Conservation (phyloP, 1,284 basidiomycete species). For the Phenoliferia sp. region DNA sequence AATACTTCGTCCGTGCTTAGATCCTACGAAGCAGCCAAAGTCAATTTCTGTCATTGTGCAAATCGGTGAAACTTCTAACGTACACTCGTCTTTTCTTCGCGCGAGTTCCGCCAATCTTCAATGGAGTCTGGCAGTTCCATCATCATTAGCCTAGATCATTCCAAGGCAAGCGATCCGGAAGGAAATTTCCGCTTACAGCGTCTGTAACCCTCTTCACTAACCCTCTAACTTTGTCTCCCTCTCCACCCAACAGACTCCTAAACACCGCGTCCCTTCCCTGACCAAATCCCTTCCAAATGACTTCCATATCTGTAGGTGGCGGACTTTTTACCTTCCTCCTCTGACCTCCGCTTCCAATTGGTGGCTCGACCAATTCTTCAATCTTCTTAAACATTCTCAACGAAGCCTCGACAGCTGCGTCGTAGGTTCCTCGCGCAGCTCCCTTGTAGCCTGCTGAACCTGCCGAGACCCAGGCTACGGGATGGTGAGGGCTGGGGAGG, state of each 20-base stretch:
- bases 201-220: conserved; percentile 43
- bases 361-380: conserved; percentile 27
- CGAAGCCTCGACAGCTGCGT: conserved; percentile 47
- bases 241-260: conserved; percentile 40
- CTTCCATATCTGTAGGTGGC: conserved; percentile 39
- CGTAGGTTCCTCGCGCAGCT: conserved; percentile 43
- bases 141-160: neutral
- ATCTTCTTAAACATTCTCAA: conserved; percentile 22
- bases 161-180: too few relatives aligned
- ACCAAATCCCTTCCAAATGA: conserved; percentile 45
- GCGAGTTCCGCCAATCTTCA: conserved; percentile 45
- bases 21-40: too few relatives aligned
- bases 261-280: conserved; percentile 45
- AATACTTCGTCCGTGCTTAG: too few relatives aligned
- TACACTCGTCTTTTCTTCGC: conserved; percentile 44
- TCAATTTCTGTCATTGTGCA: too few relatives aligned
- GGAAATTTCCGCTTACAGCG: conserved; percentile 32
- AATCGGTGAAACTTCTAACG: too few relatives aligned
- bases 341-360: conserved; percentile 16
- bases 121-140: conserved; percentile 35
- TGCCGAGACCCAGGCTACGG: conserved; percentile 31
- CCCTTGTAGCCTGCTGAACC: conserved; percentile 44
- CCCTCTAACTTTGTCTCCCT: conserved; percentile 38
- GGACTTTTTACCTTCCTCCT: conserved; percentile 31
- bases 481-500: conserved; percentile 11